phyloP scores from a whole-genome alignment of 768 basidiomycete genomes.

The Trametes punicea region DNA sequence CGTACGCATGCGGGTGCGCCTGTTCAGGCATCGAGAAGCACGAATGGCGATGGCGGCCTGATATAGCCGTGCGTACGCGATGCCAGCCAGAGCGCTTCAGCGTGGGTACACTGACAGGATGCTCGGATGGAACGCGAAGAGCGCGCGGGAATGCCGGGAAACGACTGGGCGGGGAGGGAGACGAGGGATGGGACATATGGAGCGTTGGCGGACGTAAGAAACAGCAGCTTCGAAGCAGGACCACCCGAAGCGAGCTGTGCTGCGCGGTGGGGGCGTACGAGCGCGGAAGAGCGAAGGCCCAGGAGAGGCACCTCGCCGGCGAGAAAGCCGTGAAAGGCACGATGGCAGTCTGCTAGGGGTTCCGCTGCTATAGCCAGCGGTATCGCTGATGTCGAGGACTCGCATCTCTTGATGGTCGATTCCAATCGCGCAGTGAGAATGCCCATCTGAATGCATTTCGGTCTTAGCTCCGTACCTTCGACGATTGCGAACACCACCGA shows the following conservation, averaged over 20 bases:
- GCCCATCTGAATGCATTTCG: neutral
- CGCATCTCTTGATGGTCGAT: no score
- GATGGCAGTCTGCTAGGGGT: neutral
- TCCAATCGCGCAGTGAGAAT: no score
- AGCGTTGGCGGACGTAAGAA: conserved; percentile 23
- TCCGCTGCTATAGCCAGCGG: neutral
- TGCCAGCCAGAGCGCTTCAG: neutral
- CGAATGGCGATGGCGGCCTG: neutral
- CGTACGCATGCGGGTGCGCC: neutral
- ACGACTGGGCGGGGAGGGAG: conserved; percentile 18
- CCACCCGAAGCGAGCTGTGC: neutral
- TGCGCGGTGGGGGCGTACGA: neutral
- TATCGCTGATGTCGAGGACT: neutral
- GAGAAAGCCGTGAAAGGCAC: neutral
- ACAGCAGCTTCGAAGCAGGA: conserved; percentile 35
- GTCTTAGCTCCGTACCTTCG: conserved; percentile 2
- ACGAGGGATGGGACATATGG: conserved; percentile 27
- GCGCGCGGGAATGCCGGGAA: conserved; percentile 4
- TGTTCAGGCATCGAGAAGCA: neutral
- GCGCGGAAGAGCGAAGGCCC: neutral
- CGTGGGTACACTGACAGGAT: neutral
- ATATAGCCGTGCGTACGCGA: neutral
- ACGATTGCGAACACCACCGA: neutral
- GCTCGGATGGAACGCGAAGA: conserved; percentile 6
- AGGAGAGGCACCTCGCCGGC: neutral